Conservation (phyloP, 2,329 filamentous ascomycete species). For the Elsinoe fawcettii region DNA sequence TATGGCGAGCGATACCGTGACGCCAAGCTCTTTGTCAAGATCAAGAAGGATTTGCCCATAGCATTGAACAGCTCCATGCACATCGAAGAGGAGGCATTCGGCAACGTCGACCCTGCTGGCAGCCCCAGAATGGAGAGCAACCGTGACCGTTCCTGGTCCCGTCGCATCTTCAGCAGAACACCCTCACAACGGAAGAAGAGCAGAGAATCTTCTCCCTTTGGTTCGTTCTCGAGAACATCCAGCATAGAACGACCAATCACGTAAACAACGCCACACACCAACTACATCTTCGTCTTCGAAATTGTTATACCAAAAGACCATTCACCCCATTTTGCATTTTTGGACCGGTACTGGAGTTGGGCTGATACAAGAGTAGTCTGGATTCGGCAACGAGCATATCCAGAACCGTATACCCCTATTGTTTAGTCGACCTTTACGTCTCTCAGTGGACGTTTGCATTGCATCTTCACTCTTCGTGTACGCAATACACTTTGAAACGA, state of each 20-base stretch:
- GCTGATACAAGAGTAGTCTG: constrained; percentile 11
- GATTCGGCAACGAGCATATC: constrained; percentile 13
- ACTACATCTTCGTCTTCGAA: background rate
- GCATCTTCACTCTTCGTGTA: constrained; percentile 3
- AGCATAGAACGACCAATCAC: constrained; percentile 28
- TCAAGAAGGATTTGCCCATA: constrained; percentile 51
- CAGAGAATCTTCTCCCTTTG: constrained; percentile 20
- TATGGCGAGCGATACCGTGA: constrained; percentile 91
- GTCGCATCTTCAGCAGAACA: constrained; percentile 37
- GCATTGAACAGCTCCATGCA: constrained; percentile 20
- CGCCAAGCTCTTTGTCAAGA: constrained; percentile 85
- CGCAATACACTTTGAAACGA: constrained; percentile 6
- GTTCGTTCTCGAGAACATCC: constrained; percentile 27
- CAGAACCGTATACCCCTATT: constrained; percentile 13
- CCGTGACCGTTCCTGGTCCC: constrained; percentile 33
- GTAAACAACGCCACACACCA: background rate
- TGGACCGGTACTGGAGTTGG: constrained; percentile 14
- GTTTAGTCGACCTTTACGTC: constrained; percentile 4
- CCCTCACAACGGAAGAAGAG: constrained; percentile 36
- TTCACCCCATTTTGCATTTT: background rate
- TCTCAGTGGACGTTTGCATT: constrained; percentile 1
- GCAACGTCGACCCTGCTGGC: constrained; percentile 21
- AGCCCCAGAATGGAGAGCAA: constrained; percentile 27
- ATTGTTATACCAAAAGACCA: constrained; percentile 5
- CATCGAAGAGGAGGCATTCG: constrained; percentile 24